Conservation (phyloP, 352 stramenopile species). For the Phytophthora pini region DNA sequence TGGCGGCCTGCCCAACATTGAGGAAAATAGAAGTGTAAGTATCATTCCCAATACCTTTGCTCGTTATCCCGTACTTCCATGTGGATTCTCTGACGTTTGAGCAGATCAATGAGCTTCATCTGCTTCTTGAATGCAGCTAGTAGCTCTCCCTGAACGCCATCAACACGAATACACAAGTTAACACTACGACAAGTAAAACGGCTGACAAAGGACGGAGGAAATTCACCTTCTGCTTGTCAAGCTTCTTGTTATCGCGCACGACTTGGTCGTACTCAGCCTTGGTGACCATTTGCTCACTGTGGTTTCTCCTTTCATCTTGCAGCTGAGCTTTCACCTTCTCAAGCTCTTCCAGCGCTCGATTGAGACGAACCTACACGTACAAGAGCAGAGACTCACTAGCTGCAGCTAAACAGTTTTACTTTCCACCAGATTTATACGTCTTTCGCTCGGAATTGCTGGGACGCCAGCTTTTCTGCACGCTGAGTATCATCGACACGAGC, state of each 20-base stretch:
- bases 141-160: constrained; percentile 55
- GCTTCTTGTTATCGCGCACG: constrained; percentile 71
- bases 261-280: constrained; percentile 69
- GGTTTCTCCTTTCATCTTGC: constrained; percentile 57
- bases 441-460: constrained; percentile 80
- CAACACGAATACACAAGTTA: constrained; percentile 6
- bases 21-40: constrained; percentile 22
- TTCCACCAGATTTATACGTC: constrained; percentile 39
- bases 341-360: constrained; percentile 78
- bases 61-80: constrained; percentile 62
- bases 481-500: constrained; percentile 58
- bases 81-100: constrained; percentile 87
- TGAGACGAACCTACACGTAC: constrained; percentile 62
- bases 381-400: not conserved
- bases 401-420: not conserved
- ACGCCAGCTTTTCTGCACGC: constrained; percentile 65
- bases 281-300: constrained; percentile 53
- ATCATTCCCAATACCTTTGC: not conserved
- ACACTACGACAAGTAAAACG: not conserved
- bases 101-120: constrained; percentile 88
- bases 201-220: not conserved
- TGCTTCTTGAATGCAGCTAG: constrained; percentile 86
- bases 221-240: constrained; percentile 84
- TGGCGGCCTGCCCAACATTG: constrained; percentile 56
- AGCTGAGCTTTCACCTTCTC: constrained; percentile 76